phyloP scores from a whole-genome alignment of 2,329 filamentous ascomycete genomes.

The Elsinoe batatas region DNA sequence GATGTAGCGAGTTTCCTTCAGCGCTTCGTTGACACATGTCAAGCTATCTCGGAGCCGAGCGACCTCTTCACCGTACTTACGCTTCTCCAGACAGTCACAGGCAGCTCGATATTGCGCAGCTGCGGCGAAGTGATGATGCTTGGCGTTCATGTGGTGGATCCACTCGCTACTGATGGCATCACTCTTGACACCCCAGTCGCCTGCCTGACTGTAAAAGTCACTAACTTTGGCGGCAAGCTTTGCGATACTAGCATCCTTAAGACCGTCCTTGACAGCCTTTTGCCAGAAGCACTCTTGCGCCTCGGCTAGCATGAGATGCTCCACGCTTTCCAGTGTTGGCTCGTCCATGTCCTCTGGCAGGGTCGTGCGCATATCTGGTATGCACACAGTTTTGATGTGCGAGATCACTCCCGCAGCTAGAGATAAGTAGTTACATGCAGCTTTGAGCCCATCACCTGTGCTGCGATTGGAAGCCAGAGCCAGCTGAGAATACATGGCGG shows the following conservation, averaged over 20 bases:
- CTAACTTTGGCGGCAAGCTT: constrained; percentile 85
- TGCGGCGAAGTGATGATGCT: constrained; percentile 93
- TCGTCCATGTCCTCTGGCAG: constrained; percentile 95
- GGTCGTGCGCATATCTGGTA: constrained; percentile 67
- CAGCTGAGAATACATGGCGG: constrained; percentile 85
- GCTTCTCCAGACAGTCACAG: constrained; percentile 83
- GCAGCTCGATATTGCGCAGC: constrained; percentile 90
- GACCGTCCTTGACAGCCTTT: constrained; percentile 85
- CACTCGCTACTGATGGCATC: constrained; percentile 84
- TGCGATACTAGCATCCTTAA: constrained; percentile 87
- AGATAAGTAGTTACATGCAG: constrained; percentile 82
- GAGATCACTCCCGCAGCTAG: constrained; percentile 73
- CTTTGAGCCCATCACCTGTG: constrained; percentile 73
- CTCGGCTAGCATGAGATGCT: constrained; percentile 78
- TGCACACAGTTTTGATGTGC: constrained; percentile 64
- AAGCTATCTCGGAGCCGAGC: constrained; percentile 75
- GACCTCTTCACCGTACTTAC: constrained; percentile 91
- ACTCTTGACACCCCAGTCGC: constrained; percentile 79
- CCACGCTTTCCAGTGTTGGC: constrained; percentile 71
- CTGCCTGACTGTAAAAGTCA: constrained; percentile 76
- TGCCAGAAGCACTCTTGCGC: constrained; percentile 98
- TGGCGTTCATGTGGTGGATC: constrained; percentile 97
- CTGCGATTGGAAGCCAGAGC: constrained; percentile 70
- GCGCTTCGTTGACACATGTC: constrained; percentile 69
- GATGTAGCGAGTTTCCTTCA: constrained; percentile 75